Base-by-base conservation (phyloP, 2,329 filamentous ascomycete genomes). In the Venturia effusa region DNA sequence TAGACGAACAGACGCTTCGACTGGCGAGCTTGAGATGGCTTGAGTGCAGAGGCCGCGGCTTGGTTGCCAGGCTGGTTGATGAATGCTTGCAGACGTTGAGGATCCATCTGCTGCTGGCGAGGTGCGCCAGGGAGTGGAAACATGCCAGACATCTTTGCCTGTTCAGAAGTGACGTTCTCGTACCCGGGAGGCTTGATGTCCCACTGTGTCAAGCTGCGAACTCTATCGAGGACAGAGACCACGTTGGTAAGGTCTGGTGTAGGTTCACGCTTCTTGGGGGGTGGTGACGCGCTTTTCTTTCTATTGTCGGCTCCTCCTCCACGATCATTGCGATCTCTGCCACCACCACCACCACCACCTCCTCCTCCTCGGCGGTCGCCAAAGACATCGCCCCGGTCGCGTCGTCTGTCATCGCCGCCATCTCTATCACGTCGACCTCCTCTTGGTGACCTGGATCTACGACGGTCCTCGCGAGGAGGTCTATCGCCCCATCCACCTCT, bases 101-200 rank as follows among this genome's bases (percentile, higher is more conserved):
- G 92, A 70, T 99, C 94, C 88, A 97, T 94, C 40, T 91, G 88
- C 72, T 97, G 92, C 75, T 96, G 92, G 69, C 94, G 87, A 63
- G 94, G 94, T 66, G 94, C 94, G 68, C 94, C 94, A 3, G 94
- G 94, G 57, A 99, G 85, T 66, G 95, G 92, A 80, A 99, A 99
- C 94, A 99, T 97, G 79, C 93, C 86, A 2, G 95, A 99, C 55
- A 99, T 83, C 80, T 99, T 99, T 61, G 94, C 95, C 76, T 99
- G 95, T 76, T 99, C 95, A 27, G 94, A 92, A 2, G 94, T 97
- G 68, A 99, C 93, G 75, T 94, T 96, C 73, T 99, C 95, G 72
- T 99, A 99, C 55, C 94, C 93, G 19, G 92, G 90, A 6, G 94
- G 94, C 79, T 99, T 99, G 76, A 99, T 97, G 75, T 99, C 95